Evolutionary conservation across 148 eudicot genomes (phyloP), one percentile per base, ranked within the genome.

Genomic region (Linanthus parryae): DNA sequence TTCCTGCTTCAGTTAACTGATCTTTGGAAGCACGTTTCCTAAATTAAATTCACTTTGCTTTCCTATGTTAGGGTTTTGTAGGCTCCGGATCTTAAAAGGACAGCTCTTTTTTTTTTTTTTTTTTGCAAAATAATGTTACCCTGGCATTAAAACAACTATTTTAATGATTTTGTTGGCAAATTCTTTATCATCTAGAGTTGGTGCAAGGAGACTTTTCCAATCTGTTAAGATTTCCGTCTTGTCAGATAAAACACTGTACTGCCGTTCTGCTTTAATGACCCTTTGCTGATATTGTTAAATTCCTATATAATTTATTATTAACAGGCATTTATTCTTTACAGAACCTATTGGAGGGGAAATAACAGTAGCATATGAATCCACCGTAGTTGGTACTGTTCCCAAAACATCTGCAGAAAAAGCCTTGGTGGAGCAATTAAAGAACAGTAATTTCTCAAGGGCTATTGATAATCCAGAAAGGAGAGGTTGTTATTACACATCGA

Each of bases 311-410:
- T 27, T 45, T 5, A 20, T 30, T 40, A 27, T 19, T 46, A n/a
- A n/a, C n/a, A n/a, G 18, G 31, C 43, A 42, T 65, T 10, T 29
- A 31, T 36, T 40, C 25, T 54, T 55, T 52, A 25, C 87, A 92
- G 98, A 87, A 59, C 98, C 98, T 26, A 75, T 84, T 25, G 96
- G 96, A 58, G 85, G 90, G 24, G 94, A 92, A 63, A 87, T 92
- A 44, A 68, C 90, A 17, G 73, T 87, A 46, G 72, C 78, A 17
- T 56, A 42, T 71, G 98, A 92, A 72, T 60, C 85, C 46, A 78
- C 61, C 13, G 60, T 75, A 28, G 52, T 62, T 69, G 87, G 76
- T 4, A 59, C 47, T 49, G 49, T 70, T 61, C 77, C 85, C 26
- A 69, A 67, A 53, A 81, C 94, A 49, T 39, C 78, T 16, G 75